Evolutionary conservation across 805 yeast genomes (phyloP).

Genomic region (Lipomyces starkeyi): DNA sequence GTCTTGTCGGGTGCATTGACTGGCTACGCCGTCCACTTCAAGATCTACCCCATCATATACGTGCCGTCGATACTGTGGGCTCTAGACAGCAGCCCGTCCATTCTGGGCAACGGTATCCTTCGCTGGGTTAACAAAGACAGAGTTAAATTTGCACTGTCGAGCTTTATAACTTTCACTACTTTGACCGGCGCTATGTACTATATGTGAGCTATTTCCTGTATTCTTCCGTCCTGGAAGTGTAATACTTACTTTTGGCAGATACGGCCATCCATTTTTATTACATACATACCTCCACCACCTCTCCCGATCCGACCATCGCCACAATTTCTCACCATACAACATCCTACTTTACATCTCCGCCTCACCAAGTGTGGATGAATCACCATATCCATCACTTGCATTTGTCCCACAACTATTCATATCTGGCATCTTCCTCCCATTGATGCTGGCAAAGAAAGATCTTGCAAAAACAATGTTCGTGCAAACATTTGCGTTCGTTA

Average conservation of each 20-base stretch:
- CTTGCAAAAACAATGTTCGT: constrained; percentile 65
- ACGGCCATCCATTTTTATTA: constrained; percentile 75
- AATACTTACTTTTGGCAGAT: constrained; percentile 42
- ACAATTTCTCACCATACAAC: constrained; percentile 90
- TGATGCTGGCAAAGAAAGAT: constrained; percentile 51
- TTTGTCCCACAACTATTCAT: constrained; percentile 81
- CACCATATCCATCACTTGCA: constrained; percentile 61
- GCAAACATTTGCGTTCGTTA: constrained; percentile 78
- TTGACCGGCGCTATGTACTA: constrained; percentile 67
- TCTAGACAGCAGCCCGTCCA: constrained; percentile 29
- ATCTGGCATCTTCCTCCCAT: constrained; percentile 65
- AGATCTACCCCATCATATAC: constrained; percentile 89
- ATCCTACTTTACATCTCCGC: constrained; percentile 58
- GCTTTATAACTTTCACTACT: constrained; percentile 53
- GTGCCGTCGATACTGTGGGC: constrained; percentile 59
- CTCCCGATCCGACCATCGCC: constrained; percentile 86
- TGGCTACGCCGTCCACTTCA: constrained; percentile 87
- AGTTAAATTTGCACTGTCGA: constrained; percentile 50
- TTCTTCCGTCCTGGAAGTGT: background rate
- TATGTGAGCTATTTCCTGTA: constrained; percentile 36
- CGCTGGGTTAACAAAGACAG: constrained; percentile 54
- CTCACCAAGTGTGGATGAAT: constrained; percentile 39
- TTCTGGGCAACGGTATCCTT: constrained; percentile 34
- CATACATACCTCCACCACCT: constrained; percentile 87
- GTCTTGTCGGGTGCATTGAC: constrained; percentile 55